Base-by-base conservation (phyloP, 257 asterid species). In the Solanum medicagineum region DNA sequence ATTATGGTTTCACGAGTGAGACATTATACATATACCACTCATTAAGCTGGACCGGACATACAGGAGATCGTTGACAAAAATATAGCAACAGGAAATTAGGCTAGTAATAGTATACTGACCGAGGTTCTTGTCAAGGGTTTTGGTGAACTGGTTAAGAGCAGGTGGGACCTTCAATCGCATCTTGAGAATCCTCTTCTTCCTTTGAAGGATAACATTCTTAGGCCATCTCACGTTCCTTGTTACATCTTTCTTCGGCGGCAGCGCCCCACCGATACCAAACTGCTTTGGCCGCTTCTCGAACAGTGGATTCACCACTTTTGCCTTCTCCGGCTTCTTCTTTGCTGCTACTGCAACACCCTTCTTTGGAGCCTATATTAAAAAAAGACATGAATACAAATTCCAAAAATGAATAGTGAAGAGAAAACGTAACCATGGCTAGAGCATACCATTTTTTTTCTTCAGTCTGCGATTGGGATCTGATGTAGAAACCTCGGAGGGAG, bases 51-150 rank as follows among this genome's bases (percentile, higher is more conserved):
- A 42, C 7, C 32, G 71, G 6, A 29, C n/a, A 14, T 13, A 66
- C 3, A 66, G 11, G 32, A 44, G 3, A 29, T 2, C 13, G 6
- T 2, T 32, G 10, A 14, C 10, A 7, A 24, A 15, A 24, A 11
- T 65, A 65, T 10, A 65, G 44, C 44, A 65, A 66, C 74, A 68
- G 15, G 22, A 63, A 19, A 53, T 22, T 8, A 6, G 15, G 40
- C n/a, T 32, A n/a, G 45, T 8, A 22, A 12, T 45, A 71, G 56
- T 71, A 22, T n/a, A 12, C 81, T 11, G 45, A 90, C 92, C 92
- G 1, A 89, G 91, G 73, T 90, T 90, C 80, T 90, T 90, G 66
- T 90, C 92, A 1, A 90, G 91, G 10, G 92, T 90, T 68, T 88
- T 90, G 74, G 66, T 60, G 66, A 60, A 60, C 66, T 60, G 66